Evolutionary conservation across 1,139 yeast genomes (phyloP), one percentile per base, ranked within the genome.

Genomic region (Geotrichum klebahnii): DNA sequence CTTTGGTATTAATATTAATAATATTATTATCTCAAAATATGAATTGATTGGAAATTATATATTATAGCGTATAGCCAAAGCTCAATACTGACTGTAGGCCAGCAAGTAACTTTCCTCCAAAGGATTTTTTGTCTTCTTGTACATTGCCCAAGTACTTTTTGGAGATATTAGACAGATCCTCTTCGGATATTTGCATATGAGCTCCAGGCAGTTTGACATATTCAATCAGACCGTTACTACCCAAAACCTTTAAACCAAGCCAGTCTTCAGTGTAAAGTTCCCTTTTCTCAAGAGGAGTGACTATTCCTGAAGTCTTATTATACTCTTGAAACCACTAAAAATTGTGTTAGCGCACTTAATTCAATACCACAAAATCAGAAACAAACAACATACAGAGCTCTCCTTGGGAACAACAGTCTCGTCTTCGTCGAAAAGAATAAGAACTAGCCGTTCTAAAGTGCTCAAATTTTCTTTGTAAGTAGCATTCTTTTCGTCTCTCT

Each of bases 381-480:
- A 22, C 26, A 9, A 19, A 14, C n/a, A 29, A 60, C 63, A 50
- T 53, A 79, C 78, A 0, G 90, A 81, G 53, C 84, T 79, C 52
- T 82, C 84, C 61, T 80, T 82, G 0, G 95, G 95, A 1, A 81
- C 81, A 12, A 86, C 70, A 0, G 85, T 82, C 14, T 76, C 76
- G 63, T 86, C 95, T 48, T 78, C 68, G 0, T 68, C 66, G 58
- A 86, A 86, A 65, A 72, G 67, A 1, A 84, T 68, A 73, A 86
- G 67, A 0, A 83, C 85, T 38, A 86, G 67, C 44, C 71, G 73
- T 23, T 79, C 73, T 22, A 85, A 62, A 1, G 55, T 55, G 14
- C 66, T 56, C 47, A 85, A 59, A 43, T 76, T 77, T 1, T 67
- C 60, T 19, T 61, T 65, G 57, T 81, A 82, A 0, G 71, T 64